Evolutionary conservation across 1,284 basidiomycete genomes (phyloP), one percentile per base, ranked within the genome.

Genomic region (Hortiboletus rubellus): DNA sequence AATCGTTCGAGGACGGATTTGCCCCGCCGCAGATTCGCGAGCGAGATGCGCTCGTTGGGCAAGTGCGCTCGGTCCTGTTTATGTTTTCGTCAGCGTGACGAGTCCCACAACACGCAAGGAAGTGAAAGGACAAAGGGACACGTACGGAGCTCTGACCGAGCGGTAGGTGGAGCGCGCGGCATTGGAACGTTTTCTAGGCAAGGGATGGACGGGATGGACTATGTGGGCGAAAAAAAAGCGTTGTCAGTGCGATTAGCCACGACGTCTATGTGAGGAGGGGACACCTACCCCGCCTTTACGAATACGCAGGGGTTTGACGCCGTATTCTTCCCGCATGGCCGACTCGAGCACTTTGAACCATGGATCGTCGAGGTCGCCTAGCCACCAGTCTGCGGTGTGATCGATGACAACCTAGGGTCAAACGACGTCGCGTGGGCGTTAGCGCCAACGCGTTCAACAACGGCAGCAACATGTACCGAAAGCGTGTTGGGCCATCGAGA

Each of bases 321-420:
- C 86, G 95, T 94, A 97, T 65, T 96, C 92, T 46, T 92, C 86
- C 58, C 82, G 78, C 0, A 98, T 85, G 10, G 94, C 89, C 41
- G 79, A 77, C 70, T 94, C 91, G 22, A 98, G 79, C 0, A 91
- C 87, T 63, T 85, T 81, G 77, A 95, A 94, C 84, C 91, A 96
- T 3, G 82, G 80, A 58, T 88, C 88, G 50, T 92, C 83, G 31
- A 94, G 80, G 48, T 90, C 85, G 0, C 95, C 94, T 1, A 98
- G 79, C 96, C 96, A 99, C 95, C 96, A 99, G 66, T 95, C 90
- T 0, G 94, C 95, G 1, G 84, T 88, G 61, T 94, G 91, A 46
- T 91, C 87, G 49, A 98, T 85, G 31, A 77, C 79, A 49, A 96
- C 79, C 90, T 94, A 22, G 22, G 22, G 22, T 22, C 22, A 22